phyloP scores from a whole-genome alignment of 495 filamentous ascomycete species.

The Hyaloscypha finlandica region DNA sequence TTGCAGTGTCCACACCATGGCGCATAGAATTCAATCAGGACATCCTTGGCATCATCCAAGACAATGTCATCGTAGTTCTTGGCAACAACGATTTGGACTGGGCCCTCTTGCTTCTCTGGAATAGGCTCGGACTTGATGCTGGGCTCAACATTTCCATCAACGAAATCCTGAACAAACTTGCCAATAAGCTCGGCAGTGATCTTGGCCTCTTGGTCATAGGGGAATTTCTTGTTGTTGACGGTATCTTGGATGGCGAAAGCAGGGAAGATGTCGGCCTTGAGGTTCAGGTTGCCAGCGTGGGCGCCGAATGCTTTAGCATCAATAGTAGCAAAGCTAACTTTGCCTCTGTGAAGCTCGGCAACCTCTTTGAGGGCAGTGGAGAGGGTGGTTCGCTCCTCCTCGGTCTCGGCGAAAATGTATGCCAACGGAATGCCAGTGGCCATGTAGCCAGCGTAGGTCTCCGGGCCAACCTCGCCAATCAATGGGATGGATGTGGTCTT shows the following conservation, averaged over 20 bases:
- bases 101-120: slow-evolving; percentile 90
- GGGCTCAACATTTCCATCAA: slow-evolving; percentile 85
- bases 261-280: slow-evolving; percentile 91
- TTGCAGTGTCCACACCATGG: slow-evolving; percentile 99
- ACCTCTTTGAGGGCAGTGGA: slow-evolving; percentile 63
- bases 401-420: slow-evolving; percentile 95
- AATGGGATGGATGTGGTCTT: slow-evolving; percentile 85
- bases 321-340: slow-evolving; percentile 96
- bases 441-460: slow-evolving; percentile 98
- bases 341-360: slow-evolving; percentile 74
- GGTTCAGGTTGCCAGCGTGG: slow-evolving; percentile 95
- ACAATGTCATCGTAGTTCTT: slow-evolving; percentile 93
- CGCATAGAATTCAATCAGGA: slow-evolving; percentile 97
- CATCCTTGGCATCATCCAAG: slow-evolving; percentile 92
- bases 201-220: slow-evolving; percentile 83
- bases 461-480: slow-evolving; percentile 95
- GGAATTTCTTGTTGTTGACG: slow-evolving; percentile 95
- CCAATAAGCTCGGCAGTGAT: slow-evolving; percentile 74
- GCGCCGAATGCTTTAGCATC: slow-evolving; percentile 94
- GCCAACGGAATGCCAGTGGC: slow-evolving; percentile 89
- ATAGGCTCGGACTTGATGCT: slow-evolving; percentile 98
- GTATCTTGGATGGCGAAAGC: slow-evolving; percentile 98
- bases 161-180: slow-evolving; percentile 85
- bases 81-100: slow-evolving; percentile 87
- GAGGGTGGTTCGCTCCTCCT: slow-evolving; percentile 83